Conservation (phyloP, 148 eudicot genomes). For the Fagopyrum homotropicum region DNA sequence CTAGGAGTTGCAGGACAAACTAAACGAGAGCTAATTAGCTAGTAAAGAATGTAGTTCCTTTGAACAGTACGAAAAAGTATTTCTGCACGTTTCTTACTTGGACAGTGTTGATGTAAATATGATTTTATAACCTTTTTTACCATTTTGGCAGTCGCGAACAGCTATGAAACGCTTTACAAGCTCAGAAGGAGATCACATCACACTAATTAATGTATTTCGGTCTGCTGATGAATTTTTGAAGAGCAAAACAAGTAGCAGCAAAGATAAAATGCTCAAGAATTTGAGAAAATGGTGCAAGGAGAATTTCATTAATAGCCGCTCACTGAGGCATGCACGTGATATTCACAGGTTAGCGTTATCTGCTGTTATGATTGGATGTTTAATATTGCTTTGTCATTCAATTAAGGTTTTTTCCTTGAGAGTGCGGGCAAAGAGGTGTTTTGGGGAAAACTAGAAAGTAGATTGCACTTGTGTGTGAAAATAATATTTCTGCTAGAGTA, state of each 20-base stretch:
- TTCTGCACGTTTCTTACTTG: not conserved
- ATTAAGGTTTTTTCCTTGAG: not conserved
- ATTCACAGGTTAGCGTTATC: constrained; percentile 55
- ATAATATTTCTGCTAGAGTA: not conserved
- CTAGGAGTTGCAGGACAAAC: no score
- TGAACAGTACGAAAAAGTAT: not conserved
- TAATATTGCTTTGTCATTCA: not conserved
- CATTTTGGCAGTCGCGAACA: constrained; percentile 46
- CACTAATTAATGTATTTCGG: constrained; percentile 63
- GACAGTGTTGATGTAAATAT: not conserved
- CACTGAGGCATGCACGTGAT: constrained; percentile 81
- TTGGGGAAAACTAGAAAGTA: not conserved
- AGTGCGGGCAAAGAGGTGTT: not conserved
- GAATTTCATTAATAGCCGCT: constrained; percentile 77
- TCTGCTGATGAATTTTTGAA: constrained; percentile 67
- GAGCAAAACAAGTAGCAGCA: constrained; percentile 32
- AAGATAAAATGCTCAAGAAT: constrained; percentile 60
- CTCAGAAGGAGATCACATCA: constrained; percentile 84
- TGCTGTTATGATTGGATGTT: not conserved
- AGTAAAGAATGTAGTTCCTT: not conserved
- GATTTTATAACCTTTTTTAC: not conserved
- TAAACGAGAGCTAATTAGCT: no score
- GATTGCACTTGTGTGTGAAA: not conserved
- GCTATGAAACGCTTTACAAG: constrained; percentile 71
- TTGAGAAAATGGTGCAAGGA: constrained; percentile 86